Evolutionary conservation across 495 filamentous ascomycete species (phyloP).

Genomic region (Parmelia sp.): DNA sequence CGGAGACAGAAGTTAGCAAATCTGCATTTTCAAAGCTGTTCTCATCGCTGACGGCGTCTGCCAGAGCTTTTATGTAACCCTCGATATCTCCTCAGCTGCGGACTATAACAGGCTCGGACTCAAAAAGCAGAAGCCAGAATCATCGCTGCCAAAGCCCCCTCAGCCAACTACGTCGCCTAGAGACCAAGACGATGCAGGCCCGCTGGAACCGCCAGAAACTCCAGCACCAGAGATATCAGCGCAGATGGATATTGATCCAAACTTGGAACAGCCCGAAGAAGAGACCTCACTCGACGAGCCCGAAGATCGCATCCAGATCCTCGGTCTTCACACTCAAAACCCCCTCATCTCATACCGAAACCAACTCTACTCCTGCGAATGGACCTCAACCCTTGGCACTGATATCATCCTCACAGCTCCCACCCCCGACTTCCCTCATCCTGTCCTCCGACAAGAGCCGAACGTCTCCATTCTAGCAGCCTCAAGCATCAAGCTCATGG

Average conservation of each 20-base stretch:
- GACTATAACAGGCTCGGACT: conserved; percentile 28
- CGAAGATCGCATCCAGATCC: conserved; percentile 59
- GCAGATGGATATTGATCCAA: neutral
- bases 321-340: conserved; percentile 65
- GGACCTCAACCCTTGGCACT: conserved; percentile 73
- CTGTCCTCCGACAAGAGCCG: conserved; percentile 36
- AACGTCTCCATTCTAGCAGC: conserved; percentile 58
- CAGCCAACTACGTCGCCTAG: neutral
- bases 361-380: conserved; percentile 66
- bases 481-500: conserved; percentile 46
- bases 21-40: neutral
- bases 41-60: conserved; percentile 27
- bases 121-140: conserved; percentile 27
- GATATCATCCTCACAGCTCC: conserved; percentile 63
- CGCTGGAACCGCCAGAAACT: conserved; percentile 5
- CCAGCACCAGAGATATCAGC: neutral
- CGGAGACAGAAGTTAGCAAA: conserved; percentile 49
- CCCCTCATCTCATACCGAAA: conserved; percentile 71
- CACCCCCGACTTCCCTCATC: conserved; percentile 32
- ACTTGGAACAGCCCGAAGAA: neutral
- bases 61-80: conserved; percentile 50
- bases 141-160: conserved; percentile 3
- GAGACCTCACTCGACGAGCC: neutral
- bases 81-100: conserved; percentile 45
- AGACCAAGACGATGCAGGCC: conserved; percentile 11